phyloP scores from a whole-genome alignment of 2,329 filamentous ascomycete genomes.

The Cladophialophora exuberans region DNA sequence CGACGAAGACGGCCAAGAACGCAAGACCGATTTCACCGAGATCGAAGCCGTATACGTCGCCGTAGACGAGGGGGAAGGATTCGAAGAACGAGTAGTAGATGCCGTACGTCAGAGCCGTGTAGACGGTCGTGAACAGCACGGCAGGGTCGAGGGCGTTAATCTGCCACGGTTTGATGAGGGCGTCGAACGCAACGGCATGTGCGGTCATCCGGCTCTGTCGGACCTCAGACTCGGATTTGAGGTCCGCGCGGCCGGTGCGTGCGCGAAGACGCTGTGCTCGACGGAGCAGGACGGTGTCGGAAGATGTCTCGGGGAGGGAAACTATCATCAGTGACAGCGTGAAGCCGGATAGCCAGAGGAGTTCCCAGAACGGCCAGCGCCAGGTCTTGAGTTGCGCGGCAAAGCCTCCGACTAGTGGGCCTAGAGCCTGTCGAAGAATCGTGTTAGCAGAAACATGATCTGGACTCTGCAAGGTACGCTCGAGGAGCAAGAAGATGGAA shows the following conservation, averaged over 20 bases:
- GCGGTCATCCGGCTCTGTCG: slow-evolving; percentile 59
- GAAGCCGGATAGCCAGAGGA: too few relatives aligned
- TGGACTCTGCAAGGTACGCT: too few relatives aligned
- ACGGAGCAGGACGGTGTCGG: slow-evolving; percentile 20
- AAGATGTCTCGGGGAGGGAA: slow-evolving; percentile 32
- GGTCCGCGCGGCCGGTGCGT: slow-evolving; percentile 48
- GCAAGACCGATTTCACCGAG: too few relatives aligned
- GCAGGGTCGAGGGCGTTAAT: slow-evolving; percentile 65
- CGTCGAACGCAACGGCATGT: slow-evolving; percentile 51
- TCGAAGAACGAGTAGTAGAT: slow-evolving; percentile 53
- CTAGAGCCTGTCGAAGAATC: too few relatives aligned
- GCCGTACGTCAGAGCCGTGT: slow-evolving; percentile 60
- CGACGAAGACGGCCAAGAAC: not conserved
- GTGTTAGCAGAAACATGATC: too few relatives aligned
- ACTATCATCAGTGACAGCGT: too few relatives aligned
- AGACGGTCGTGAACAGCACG: slow-evolving; percentile 63
- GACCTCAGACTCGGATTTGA: slow-evolving; percentile 67
- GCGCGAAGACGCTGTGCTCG: slow-evolving; percentile 21
- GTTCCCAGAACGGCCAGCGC: too few relatives aligned
- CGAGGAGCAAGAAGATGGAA: too few relatives aligned
- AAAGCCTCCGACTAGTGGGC: too few relatives aligned
- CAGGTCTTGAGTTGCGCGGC: too few relatives aligned
- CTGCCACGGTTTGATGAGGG: slow-evolving; percentile 60
- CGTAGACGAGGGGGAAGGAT: slow-evolving; percentile 43
- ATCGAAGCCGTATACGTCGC: slow-evolving; percentile 40